phyloP scores from a whole-genome alignment of 31 red algal genomes.

The Asparagopsis taxiformis region DNA sequence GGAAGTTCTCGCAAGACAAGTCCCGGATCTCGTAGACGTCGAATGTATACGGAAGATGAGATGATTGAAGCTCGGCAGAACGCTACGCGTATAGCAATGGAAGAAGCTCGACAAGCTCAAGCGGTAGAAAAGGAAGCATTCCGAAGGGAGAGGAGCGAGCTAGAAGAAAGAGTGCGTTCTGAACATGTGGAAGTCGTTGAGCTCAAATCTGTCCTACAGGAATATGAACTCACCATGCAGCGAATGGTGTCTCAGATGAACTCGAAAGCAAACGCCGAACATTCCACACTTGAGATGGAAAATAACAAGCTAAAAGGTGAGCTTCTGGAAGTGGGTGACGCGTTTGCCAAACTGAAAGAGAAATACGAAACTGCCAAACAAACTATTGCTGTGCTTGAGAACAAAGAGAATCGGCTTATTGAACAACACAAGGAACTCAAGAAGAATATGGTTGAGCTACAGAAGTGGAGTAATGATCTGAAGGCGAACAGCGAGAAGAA shows the following conservation, averaged over 20 bases:
- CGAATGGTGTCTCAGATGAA: slow-evolving; percentile 66
- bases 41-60: slow-evolving; percentile 61
- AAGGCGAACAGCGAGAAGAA: slow-evolving; percentile 86
- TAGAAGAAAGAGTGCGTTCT: slow-evolving; percentile 26
- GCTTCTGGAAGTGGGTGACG: slow-evolving; percentile 65
- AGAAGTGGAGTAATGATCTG: slow-evolving; percentile 76
- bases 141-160: slow-evolving; percentile 8
- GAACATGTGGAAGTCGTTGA: slow-evolving; percentile 51
- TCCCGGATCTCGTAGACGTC: slow-evolving; percentile 29
- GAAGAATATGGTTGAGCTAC: slow-evolving; percentile 71
- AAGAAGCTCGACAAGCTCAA: slow-evolving; percentile 18
- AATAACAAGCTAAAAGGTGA: slow-evolving; percentile 81
- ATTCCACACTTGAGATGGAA: slow-evolving; percentile 54
- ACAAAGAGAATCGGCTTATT: slow-evolving; percentile 57
- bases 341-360: slow-evolving; percentile 62
- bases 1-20: slow-evolving; percentile 37
- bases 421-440: slow-evolving; percentile 62
- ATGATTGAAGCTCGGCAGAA: slow-evolving; percentile 24
- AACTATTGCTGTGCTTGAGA: slow-evolving; percentile 34
- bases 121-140: slow-evolving; percentile 31
- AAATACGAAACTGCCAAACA: slow-evolving; percentile 64
- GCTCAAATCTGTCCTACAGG: slow-evolving; percentile 52
- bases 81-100: slow-evolving; percentile 31
- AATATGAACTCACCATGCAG: slow-evolving; percentile 79
- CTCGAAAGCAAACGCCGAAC: slow-evolving; percentile 44